These are phyloP conservation scores for Apiosordaria backusii DNA, from an alignment of 495 filamentous ascomycete genomes.

Conservation along the genomic window DNA sequence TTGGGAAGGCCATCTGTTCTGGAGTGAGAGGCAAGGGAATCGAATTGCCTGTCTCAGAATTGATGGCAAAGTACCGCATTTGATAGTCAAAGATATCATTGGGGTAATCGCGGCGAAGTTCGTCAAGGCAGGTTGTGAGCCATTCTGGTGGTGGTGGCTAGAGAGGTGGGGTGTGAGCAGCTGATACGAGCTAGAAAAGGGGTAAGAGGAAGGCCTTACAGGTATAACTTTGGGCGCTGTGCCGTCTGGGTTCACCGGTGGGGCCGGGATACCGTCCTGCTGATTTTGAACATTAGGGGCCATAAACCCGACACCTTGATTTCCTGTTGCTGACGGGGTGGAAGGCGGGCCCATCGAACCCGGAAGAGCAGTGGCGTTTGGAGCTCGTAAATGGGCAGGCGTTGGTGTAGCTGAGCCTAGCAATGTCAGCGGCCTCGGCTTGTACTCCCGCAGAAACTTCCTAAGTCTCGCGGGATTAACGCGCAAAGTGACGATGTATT, in stretches of 20 bases:
- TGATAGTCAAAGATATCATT: conserved; percentile 76
- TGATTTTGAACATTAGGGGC: conserved; percentile 45
- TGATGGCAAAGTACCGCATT: conserved; percentile 81
- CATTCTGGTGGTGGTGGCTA: conserved; percentile 68
- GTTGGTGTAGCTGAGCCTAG: conserved; percentile 44
- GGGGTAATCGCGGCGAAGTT: conserved; percentile 62
- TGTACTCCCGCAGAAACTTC: conserved; percentile 51
- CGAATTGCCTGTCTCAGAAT: conserved; percentile 58
- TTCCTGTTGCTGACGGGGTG: conserved; percentile 39
- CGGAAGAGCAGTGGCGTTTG: conserved; percentile 50
- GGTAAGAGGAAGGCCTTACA: conserved; percentile 41
- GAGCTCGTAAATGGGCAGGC: conserved; percentile 48
- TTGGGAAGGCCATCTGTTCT: conserved; percentile 44
- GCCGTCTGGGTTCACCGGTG: conserved; percentile 55
- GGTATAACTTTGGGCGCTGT: conserved; percentile 44
- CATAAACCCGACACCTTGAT: conserved; percentile 19
- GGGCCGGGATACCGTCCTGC: conserved; percentile 63
- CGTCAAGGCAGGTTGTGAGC: conserved; percentile 63
- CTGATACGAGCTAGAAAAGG: neutral
- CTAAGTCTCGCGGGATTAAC: conserved; percentile 61
- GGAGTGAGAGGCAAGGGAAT: conserved; percentile 48
- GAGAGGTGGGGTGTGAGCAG: conserved; percentile 6
- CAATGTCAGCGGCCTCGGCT: conserved; percentile 37
- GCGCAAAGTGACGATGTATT: conserved; percentile 67
- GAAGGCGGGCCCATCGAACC: conserved; percentile 60